phyloP scores from a whole-genome alignment of 2,329 filamentous ascomycete genomes.

The Colletotrichum filicis region DNA sequence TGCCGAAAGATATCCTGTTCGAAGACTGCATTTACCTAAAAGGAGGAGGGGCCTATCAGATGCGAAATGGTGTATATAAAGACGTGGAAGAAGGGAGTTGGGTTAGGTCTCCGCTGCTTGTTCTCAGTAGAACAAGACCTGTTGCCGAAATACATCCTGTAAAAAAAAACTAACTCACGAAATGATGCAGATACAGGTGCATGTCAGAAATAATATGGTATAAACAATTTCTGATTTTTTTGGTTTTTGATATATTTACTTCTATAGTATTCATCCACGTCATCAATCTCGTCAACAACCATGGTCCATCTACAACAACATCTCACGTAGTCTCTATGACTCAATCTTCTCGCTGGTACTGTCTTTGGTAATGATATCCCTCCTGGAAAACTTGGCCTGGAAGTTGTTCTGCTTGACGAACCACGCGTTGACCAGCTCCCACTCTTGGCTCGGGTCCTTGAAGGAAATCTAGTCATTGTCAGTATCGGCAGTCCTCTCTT shows the following conservation, averaged over 20 bases:
- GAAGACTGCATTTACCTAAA: not conserved
- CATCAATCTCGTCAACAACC: constrained; percentile 2
- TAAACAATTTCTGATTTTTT: not conserved
- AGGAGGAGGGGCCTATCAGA: not conserved
- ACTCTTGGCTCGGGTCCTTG: constrained; percentile 64
- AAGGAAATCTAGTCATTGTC: constrained; percentile 58
- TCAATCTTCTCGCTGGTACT: constrained; percentile 6
- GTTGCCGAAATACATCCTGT: not conserved
- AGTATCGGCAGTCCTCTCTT: not conserved
- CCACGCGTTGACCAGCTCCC: constrained; percentile 71
- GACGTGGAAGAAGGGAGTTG: not conserved
- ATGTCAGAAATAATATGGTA: not conserved
- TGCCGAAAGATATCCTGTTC: constrained; percentile 20
- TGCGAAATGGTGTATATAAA: not conserved
- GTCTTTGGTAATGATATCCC: constrained; percentile 54
- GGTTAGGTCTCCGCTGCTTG: not conserved
- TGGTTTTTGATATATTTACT: not conserved
- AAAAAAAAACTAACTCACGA: not conserved
- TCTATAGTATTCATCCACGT: constrained; percentile 14
- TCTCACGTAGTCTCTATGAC: not conserved
- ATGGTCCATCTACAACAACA: not conserved
- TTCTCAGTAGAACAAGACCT: not conserved
- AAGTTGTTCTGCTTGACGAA: constrained; percentile 72
- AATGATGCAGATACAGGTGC: not conserved
- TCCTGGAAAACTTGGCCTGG: constrained; percentile 54